Evolutionary conservation across 345 rosid genomes (phyloP).

Genomic region (Gynandropsis gynandra): DNA sequence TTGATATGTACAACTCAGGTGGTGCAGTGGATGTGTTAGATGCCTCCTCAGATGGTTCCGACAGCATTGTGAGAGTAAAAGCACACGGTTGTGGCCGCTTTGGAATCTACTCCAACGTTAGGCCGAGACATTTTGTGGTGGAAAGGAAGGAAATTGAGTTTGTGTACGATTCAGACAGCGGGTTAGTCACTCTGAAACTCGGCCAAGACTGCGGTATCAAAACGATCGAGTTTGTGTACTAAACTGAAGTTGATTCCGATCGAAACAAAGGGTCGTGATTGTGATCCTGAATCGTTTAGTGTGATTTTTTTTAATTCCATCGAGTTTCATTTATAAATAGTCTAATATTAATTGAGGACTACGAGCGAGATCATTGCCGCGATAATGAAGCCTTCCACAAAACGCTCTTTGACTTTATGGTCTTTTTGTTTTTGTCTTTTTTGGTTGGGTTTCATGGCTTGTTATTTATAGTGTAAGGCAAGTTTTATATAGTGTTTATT

Average conservation of each 20-base stretch:
- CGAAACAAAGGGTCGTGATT: neutral
- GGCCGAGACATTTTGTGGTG: constrained; percentile 38
- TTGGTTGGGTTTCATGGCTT: too few relatives aligned
- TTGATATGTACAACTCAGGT: constrained; percentile 44
- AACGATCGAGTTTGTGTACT: constrained; percentile 36
- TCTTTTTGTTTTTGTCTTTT: too few relatives aligned
- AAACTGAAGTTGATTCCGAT: neutral
- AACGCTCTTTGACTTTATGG: too few relatives aligned
- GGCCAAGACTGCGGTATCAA: constrained; percentile 23
- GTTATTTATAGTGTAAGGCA: too few relatives aligned
- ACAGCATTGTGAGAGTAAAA: constrained; percentile 20
- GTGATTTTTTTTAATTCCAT: too few relatives aligned
- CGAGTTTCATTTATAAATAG: too few relatives aligned
- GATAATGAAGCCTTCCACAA: too few relatives aligned
- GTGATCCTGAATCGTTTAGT: too few relatives aligned
- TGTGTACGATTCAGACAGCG: constrained; percentile 29
- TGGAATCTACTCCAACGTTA: constrained; percentile 38
- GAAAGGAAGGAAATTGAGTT: constrained; percentile 35
- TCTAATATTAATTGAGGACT: too few relatives aligned
- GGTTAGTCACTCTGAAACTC: constrained; percentile 30
- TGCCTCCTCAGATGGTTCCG: constrained; percentile 14
- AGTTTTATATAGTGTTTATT: too few relatives aligned
- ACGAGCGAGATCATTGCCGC: too few relatives aligned
- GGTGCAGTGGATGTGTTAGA: constrained; percentile 41
- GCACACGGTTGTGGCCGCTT: constrained; percentile 44